Percentiles rank a stretch among this genome's conserved stretches.
phyloP scores from a whole-genome alignment of 1,284 basidiomycete species.

The Apiotrichum gracile region DNA sequence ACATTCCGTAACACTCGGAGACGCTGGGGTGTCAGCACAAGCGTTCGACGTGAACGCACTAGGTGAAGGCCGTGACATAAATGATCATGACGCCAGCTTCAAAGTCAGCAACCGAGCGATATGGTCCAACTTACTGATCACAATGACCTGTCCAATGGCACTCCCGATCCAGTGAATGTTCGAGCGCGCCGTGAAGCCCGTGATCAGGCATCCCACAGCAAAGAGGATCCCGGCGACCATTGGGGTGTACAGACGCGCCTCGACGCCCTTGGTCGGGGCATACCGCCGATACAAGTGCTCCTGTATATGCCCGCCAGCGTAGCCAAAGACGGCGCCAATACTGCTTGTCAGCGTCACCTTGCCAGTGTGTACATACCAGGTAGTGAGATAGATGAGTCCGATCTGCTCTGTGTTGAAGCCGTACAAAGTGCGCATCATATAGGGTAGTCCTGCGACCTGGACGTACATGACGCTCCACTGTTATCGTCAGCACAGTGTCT shows the following conservation, averaged over 20 bases:
- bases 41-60: background rate
- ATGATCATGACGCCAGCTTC: constrained; percentile 20
- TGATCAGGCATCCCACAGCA: constrained; percentile 58
- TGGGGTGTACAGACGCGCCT: constrained; percentile 65
- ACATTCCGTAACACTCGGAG: constrained; percentile 26
- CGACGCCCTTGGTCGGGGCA: constrained; percentile 56
- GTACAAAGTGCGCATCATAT: constrained; percentile 59
- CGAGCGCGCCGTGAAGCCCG: constrained; percentile 37
- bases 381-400: constrained; percentile 58
- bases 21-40: constrained; percentile 1
- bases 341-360: background rate
- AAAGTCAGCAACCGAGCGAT: background rate
- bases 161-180: constrained; percentile 41
- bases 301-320: constrained; percentile 57
- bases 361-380: constrained; percentile 47
- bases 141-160: constrained; percentile 51
- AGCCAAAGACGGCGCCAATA: constrained; percentile 59
- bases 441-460: constrained; percentile 61
- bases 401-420: constrained; percentile 60
- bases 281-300: constrained; percentile 61
- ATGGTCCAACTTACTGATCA: constrained; percentile 38
- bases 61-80: constrained; percentile 33
- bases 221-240: constrained; percentile 61
- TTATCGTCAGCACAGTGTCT: too few species aligned
- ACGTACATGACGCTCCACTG: constrained; percentile 73